Conservation (phyloP, 179 eudicot species). For the Spinacia oleracea region DNA sequence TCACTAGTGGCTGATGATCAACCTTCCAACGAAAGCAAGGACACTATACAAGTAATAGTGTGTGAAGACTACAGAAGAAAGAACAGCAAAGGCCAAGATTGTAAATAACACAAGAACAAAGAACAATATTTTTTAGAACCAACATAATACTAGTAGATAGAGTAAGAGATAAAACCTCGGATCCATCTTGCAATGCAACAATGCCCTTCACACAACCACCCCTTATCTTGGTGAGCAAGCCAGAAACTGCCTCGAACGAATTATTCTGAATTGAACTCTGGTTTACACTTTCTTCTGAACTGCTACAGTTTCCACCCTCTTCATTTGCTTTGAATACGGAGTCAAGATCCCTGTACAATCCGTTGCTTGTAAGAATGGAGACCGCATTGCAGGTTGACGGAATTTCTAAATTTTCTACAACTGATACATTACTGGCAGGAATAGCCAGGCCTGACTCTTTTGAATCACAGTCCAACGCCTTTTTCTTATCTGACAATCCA, state of each 20-base stretch:
- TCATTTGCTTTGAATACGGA: constrained; percentile 26
- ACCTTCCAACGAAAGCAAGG: too few relatives aligned
- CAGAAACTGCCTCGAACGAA: constrained; percentile 33
- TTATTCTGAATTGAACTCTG: constrained; percentile 25
- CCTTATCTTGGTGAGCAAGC: constrained; percentile 18
- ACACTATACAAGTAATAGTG: neutral
- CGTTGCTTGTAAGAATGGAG: constrained; percentile 30
- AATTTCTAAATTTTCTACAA: constrained; percentile 22
- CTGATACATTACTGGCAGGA: constrained; percentile 15
- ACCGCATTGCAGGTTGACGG: constrained; percentile 26
- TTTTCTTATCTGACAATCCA: constrained; percentile 4
- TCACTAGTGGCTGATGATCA: neutral
- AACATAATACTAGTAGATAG: neutral
- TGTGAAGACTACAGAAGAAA: neutral
- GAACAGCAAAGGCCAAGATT: neutral
- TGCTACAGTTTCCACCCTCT: constrained; percentile 20
- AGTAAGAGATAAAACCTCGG: constrained; percentile 50
- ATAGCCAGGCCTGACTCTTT: neutral
- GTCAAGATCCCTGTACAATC: constrained; percentile 24
- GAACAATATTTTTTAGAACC: neutral
- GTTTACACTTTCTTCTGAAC: constrained; percentile 37
- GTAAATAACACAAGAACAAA: neutral
- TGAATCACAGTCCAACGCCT: neutral
- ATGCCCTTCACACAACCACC: constrained; percentile 25
- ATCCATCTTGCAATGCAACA: constrained; percentile 32